Conservation (phyloP, 2,329 filamentous ascomycete species). For the Fusarium nelsonii region DNA sequence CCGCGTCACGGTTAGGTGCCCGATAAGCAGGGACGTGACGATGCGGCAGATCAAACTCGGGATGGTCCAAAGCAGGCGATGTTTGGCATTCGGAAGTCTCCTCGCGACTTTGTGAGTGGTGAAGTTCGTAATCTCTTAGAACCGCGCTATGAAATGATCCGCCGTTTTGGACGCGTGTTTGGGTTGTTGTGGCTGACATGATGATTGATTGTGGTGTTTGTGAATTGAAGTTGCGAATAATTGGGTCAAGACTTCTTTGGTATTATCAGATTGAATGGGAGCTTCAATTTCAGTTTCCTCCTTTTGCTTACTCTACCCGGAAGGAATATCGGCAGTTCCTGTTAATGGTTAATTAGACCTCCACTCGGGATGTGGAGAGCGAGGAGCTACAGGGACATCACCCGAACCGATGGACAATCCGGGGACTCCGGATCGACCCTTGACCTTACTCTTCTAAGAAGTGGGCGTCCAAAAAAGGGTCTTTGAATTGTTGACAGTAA, state of each 20-base stretch:
- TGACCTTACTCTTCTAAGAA: background rate
- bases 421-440: slow-evolving; percentile 12
- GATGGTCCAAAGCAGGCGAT: background rate
- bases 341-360: background rate
- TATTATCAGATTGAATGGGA: background rate
- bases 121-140: slow-evolving; percentile 33
- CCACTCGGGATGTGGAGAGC: slow-evolving; percentile 41
- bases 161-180: slow-evolving; percentile 14
- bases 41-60: slow-evolving; percentile 21
- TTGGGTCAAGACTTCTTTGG: background rate
- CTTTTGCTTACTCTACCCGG: background rate
- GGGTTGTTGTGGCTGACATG: slow-evolving; percentile 30
- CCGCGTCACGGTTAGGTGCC: slow-evolving; percentile 6
- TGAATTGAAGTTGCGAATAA: background rate
- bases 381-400: background rate
- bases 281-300: background rate
- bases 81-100: background rate
- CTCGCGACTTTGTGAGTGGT: slow-evolving; percentile 13
- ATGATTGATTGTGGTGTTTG: background rate
- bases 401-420: slow-evolving; percentile 25
- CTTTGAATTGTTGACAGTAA: background rate
- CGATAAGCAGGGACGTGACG: slow-evolving; percentile 31
- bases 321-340: background rate
- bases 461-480: background rate
- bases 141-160: slow-evolving; percentile 17